A percentile compares a stretch with the other conserved stretches of the same genome.
Evolutionary conservation across 179 eudicot species (phyloP).

Genomic region (Pouteria campechiana): DNA sequence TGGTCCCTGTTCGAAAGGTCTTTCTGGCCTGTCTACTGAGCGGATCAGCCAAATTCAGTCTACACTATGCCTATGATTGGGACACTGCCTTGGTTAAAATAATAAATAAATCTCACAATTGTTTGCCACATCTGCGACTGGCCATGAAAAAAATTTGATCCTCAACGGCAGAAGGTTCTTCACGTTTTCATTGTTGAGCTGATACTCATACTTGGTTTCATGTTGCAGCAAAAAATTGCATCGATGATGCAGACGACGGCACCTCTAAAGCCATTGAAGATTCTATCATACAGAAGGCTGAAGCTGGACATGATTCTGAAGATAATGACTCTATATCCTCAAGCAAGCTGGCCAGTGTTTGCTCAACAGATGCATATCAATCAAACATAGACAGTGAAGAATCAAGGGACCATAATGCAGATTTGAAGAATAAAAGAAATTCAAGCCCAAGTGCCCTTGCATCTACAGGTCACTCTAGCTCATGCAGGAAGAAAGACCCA

Average conservation of each 20-base stretch:
- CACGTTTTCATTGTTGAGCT: no score
- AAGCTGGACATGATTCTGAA: constrained; percentile 3
- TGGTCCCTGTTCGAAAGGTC: no score
- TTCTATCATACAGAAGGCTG: background rate
- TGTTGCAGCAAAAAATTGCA: constrained; percentile 16
- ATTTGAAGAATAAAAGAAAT: constrained; percentile 8
- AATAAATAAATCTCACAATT: no score
- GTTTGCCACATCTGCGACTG: no score
- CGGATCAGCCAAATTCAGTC: no score
- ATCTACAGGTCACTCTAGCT: constrained; percentile 9
- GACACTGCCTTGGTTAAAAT: no score
- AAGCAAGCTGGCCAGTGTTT: background rate
- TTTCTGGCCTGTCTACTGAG: no score
- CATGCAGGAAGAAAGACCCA: constrained; percentile 7
- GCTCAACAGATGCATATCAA: constrained; percentile 6
- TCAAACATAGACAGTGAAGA: constrained; percentile 1
- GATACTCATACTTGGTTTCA: no score
- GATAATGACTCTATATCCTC: background rate
- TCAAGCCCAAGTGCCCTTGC: constrained; percentile 9
- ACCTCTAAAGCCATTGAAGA: background rate
- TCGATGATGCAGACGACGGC: constrained; percentile 5
- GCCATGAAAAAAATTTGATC: no score
- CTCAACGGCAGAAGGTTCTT: no score
- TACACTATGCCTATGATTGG: no score
- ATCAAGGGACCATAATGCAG: constrained; percentile 9